A percentile compares a stretch with the other conserved stretches of the same genome.
Evolutionary conservation across 2,329 filamentous ascomycete species (phyloP).

Genomic region (Sclerotinia subarctica): DNA sequence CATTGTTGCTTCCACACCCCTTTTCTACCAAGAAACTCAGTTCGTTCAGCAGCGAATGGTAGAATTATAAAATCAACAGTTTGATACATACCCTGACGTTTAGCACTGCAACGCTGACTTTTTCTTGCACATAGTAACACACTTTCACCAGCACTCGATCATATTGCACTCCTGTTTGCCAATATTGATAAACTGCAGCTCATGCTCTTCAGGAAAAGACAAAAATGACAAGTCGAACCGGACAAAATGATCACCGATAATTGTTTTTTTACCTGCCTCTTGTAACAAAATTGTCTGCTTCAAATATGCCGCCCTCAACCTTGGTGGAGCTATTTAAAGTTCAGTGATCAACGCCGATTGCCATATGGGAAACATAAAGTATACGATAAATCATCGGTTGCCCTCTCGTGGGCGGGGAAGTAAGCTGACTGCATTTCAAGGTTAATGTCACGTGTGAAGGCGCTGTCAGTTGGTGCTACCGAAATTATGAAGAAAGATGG

Average conservation of each 20-base stretch:
- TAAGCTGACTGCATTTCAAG: slow-evolving; percentile 20
- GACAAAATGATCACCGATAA: background rate
- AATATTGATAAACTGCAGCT: background rate
- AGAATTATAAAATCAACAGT: background rate
- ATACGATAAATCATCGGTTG: slow-evolving; percentile 1
- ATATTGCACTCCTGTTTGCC: background rate
- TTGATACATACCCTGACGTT: slow-evolving; percentile 3
- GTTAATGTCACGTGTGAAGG: slow-evolving; percentile 5
- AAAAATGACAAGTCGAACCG: background rate
- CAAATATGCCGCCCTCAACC: background rate
- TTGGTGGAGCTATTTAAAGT: background rate
- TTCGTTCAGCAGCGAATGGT: slow-evolving; percentile 12
- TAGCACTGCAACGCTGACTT: background rate
- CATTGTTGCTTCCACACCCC: background rate
- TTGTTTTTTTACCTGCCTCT: background rate
- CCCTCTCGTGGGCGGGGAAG: slow-evolving; percentile 8
- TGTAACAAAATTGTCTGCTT: background rate
- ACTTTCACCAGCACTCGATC: background rate
- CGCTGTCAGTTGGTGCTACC: background rate
- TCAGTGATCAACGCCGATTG: background rate
- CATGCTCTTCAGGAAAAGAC: background rate
- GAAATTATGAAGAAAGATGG: background rate
- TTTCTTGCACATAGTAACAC: background rate
- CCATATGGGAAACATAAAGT: background rate
- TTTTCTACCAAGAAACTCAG: background rate